Evolutionary conservation across 176 grass and related monocot genomes (phyloP).

Genomic region (Tillandsia leiboldiana): DNA sequence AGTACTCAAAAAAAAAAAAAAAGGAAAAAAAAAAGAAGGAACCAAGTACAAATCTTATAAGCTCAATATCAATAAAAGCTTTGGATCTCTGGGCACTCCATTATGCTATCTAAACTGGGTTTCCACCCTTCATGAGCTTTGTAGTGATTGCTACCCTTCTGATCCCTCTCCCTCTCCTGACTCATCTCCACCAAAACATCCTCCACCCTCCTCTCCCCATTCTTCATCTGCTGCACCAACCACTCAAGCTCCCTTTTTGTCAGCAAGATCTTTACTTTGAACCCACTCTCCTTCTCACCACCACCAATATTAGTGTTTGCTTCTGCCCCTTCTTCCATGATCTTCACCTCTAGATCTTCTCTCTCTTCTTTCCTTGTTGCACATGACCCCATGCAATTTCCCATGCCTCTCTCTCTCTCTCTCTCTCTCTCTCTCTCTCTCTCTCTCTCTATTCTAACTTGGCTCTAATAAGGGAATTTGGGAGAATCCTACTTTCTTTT

Average conservation of each 20-base stretch:
- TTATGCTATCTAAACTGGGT: constrained; percentile 25
- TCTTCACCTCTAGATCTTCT: constrained; percentile 6
- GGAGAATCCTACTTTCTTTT: no score
- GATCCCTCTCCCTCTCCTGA: constrained; percentile 4
- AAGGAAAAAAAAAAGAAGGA: no score
- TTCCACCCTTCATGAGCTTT: constrained; percentile 22
- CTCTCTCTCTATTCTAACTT: background rate
- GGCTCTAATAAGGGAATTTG: background rate
- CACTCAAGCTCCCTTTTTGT: constrained; percentile 20
- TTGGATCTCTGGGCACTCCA: background rate
- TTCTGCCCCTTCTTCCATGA: background rate
- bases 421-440: background rate
- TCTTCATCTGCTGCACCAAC: constrained; percentile 18
- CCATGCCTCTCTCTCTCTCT: constrained; percentile 11
- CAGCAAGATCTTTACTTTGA: constrained; percentile 16
- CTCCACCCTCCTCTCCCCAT: constrained; percentile 20
- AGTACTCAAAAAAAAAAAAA: background rate
- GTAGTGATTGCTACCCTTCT: background rate
- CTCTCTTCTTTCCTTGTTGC: constrained; percentile 12
- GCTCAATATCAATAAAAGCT: background rate
- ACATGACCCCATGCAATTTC: constrained; percentile 23
- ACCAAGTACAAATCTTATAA: background rate
- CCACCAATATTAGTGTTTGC: background rate
- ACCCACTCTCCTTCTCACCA: background rate
- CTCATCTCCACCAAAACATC: constrained; percentile 26